A percentile compares a stretch with the other conserved stretches of the same genome.
Conservation (phyloP, 306 rosid species). For the Quercus suber region DNA sequence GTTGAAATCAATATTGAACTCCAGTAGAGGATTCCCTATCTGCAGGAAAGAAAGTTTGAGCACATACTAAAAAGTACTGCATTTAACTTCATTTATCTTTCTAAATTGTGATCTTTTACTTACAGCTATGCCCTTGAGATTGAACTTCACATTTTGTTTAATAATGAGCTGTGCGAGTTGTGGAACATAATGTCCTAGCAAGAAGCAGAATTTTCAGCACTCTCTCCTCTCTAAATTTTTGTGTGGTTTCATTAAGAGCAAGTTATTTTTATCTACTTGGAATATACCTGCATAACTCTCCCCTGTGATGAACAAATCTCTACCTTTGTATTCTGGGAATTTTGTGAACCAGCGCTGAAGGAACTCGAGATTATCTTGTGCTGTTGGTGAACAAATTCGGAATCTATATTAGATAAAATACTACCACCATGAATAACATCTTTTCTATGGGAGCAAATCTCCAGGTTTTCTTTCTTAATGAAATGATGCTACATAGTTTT, state of each 20-base stretch:
- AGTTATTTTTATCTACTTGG: neutral
- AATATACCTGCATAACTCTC: conserved; percentile 74
- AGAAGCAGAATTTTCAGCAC: neutral
- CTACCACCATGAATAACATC: neutral
- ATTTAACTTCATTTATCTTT: neutral
- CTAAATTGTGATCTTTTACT: conserved; percentile 14
- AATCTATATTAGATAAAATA: neutral
- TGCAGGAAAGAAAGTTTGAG: conserved; percentile 19
- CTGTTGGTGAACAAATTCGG: conserved; percentile 22
- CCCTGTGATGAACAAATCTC: conserved; percentile 65
- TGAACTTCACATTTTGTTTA: conserved; percentile 37
- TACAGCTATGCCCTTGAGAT: conserved; percentile 75
- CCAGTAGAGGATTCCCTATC: conserved; percentile 76
- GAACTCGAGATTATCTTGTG: conserved; percentile 64
- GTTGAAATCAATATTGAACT: conserved; percentile 59
- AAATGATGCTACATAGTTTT: neutral
- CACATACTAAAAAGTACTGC: neutral
- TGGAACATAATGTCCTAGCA: conserved; percentile 74
- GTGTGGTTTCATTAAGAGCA: neutral
- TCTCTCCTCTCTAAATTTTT: neutral
- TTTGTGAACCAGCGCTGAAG: conserved; percentile 51
- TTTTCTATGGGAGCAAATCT: too few relatives aligned
- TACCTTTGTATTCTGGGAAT: conserved; percentile 47
- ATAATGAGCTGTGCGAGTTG: conserved; percentile 67
- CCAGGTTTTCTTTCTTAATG: too few relatives aligned